phyloP scores from a whole-genome alignment of 495 filamentous ascomycete species.

The Neurospora tetrasperma region DNA sequence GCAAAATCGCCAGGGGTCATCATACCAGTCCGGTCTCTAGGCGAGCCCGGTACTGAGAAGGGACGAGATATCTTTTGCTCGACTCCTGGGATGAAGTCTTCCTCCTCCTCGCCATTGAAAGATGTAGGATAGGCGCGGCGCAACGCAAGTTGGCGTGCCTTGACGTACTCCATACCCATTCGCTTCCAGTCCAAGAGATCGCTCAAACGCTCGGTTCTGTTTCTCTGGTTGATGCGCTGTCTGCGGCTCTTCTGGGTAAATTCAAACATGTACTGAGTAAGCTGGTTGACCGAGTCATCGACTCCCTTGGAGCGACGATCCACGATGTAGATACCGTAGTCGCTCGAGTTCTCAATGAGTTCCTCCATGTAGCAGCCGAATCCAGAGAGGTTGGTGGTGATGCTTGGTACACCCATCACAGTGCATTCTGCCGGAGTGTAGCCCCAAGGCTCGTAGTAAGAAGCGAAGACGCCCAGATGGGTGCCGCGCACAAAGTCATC shows the following conservation, averaged over 20 bases:
- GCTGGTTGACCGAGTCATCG: slow-evolving; percentile 93
- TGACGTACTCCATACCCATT: slow-evolving; percentile 99
- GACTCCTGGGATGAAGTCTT: slow-evolving; percentile 74
- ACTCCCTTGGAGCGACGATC: slow-evolving; percentile 93
- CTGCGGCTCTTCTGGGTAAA: slow-evolving; percentile 89
- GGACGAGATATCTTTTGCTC: slow-evolving; percentile 91
- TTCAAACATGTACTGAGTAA: slow-evolving; percentile 86
- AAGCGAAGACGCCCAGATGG: slow-evolving; percentile 89
- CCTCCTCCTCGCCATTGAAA: slow-evolving; percentile 66
- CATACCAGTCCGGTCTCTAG: slow-evolving; percentile 84
- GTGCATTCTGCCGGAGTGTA: slow-evolving; percentile 98
- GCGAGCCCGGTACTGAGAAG: slow-evolving; percentile 86
- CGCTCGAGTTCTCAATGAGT: slow-evolving; percentile 90
- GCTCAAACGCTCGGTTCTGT: slow-evolving; percentile 90
- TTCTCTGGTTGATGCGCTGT: slow-evolving; percentile 96
- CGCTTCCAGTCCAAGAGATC: slow-evolving; percentile 97
- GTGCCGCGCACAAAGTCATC: slow-evolving; percentile 98
- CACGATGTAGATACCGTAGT: slow-evolving; percentile 98
- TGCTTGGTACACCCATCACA: slow-evolving; percentile 97
- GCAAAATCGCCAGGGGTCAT: slow-evolving; percentile 99
- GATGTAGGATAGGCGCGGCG: slow-evolving; percentile 83
- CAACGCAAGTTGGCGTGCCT: slow-evolving; percentile 86
- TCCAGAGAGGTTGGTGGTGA: slow-evolving; percentile 94
- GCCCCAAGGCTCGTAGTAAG: slow-evolving; percentile 99
- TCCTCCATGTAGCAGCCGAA: slow-evolving; percentile 99